Percentiles rank a stretch among this genome's conserved stretches.
These are phyloP conservation scores for Coniophora puteana DNA, from an alignment of 1,284 basidiomycete genomes.

Conservation along the genomic window DNA sequence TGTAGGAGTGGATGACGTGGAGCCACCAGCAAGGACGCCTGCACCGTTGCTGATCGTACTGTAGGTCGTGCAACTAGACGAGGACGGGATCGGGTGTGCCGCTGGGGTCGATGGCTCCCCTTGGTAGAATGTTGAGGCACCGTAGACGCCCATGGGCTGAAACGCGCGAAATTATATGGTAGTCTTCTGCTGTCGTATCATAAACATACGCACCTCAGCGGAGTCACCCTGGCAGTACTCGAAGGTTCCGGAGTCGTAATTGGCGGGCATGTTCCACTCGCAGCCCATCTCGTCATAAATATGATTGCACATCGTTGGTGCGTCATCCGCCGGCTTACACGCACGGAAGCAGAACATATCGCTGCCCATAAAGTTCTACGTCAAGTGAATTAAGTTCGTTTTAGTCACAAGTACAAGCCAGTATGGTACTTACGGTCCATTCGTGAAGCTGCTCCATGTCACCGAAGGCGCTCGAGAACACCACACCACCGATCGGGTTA, in stretches of 20 bases:
- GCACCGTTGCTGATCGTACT: conserved; percentile 41
- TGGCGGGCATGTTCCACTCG: conserved; percentile 63
- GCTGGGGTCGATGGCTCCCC: conserved; percentile 55
- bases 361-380: conserved; percentile 53
- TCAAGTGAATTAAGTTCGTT: conserved; percentile 5
- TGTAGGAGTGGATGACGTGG: conserved; percentile 9
- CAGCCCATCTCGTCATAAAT: conserved; percentile 65
- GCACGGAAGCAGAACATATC: conserved; percentile 72
- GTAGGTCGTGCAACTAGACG: conserved; percentile 46
- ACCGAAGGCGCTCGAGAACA: conserved; percentile 72
- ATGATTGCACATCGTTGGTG: conserved; percentile 61
- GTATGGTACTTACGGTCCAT: conserved; percentile 51
- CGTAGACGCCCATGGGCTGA: conserved; percentile 71
- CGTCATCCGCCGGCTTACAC: conserved; percentile 57
- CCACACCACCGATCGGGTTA: conserved; percentile 66
- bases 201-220: conserved; percentile 42
- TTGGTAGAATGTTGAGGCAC: conserved; percentile 62
- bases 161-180: conserved; percentile 5
- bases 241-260: conserved; percentile 54
- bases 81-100: conserved; percentile 54
- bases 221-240: conserved; percentile 55
- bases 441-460: conserved; percentile 53
- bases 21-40: conserved; percentile 24
- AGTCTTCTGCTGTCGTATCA: no score
- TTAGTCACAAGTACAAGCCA: conserved; percentile 14